phyloP scores from a whole-genome alignment of 139 green algal species.

The Micromonas pusilla region DNA sequence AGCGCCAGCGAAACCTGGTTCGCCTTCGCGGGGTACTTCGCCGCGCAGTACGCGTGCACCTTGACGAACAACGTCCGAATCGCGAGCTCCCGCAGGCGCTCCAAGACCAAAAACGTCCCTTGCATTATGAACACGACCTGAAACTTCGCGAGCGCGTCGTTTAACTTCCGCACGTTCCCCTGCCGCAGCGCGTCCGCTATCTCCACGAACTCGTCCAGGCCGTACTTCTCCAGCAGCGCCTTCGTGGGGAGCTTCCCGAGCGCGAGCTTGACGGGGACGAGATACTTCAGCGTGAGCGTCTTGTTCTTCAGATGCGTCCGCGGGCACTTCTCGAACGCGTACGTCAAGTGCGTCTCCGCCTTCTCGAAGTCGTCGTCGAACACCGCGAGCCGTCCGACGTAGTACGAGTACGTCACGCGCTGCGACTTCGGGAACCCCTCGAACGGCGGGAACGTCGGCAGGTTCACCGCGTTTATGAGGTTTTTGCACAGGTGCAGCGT shows the following conservation, averaged over 20 bases:
- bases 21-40: constrained; percentile 51
- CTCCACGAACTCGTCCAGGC: constrained; percentile 52
- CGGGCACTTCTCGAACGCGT: constrained; percentile 61
- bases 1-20: constrained; percentile 43
- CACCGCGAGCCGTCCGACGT: constrained; percentile 61
- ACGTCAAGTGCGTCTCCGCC: constrained; percentile 50
- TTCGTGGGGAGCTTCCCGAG: constrained; percentile 48
- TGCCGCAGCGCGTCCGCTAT: constrained; percentile 44
- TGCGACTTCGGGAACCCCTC: constrained; percentile 50
- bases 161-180: constrained; percentile 52
- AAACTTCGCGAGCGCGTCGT: constrained; percentile 41
- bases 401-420: constrained; percentile 64
- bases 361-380: constrained; percentile 62
- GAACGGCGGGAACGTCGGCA: constrained; percentile 48
- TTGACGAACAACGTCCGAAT: constrained; percentile 55
- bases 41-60: constrained; percentile 46
- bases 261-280: constrained; percentile 64
- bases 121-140: constrained; percentile 42
- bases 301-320: constrained; percentile 44
- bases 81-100: constrained; percentile 62
- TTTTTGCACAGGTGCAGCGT: constrained; percentile 64
- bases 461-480: constrained; percentile 54
- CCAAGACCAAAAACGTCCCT: constrained; percentile 67
- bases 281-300: constrained; percentile 54
- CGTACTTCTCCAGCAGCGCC: constrained; percentile 45